Evolutionary conservation across 2,329 filamentous ascomycete genomes (phyloP).

Genomic region (Cordyceps sp.): DNA sequence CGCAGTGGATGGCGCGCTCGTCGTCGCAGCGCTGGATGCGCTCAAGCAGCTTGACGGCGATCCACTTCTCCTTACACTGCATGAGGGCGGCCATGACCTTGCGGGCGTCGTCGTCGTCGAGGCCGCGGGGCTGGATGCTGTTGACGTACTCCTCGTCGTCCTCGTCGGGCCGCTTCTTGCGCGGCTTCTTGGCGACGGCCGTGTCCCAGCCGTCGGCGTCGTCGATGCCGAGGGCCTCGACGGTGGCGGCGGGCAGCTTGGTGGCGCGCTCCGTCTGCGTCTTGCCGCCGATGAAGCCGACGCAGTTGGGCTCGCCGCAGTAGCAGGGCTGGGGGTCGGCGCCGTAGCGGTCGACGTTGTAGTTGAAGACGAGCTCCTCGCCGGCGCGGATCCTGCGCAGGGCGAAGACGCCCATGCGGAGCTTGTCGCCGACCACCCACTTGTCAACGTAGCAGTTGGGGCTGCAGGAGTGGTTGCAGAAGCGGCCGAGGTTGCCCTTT

Average conservation of each 20-base stretch:
- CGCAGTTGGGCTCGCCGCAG: conserved; percentile 86
- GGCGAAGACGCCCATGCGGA: conserved; percentile 98
- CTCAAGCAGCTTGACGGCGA: conserved; percentile 81
- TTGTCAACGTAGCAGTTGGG: conserved; percentile 99
- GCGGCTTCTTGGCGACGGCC: conserved; percentile 71
- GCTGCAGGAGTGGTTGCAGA: conserved; percentile 98
- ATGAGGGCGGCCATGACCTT: conserved; percentile 94
- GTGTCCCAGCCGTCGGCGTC: conserved; percentile 87
- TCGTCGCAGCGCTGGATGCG: conserved; percentile 80
- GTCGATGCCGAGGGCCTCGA: conserved; percentile 91
- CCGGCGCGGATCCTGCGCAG: conserved; percentile 69
- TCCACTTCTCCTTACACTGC: conserved; percentile 99
- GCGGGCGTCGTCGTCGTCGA: conserved; percentile 70
- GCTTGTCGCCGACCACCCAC: conserved; percentile 93
- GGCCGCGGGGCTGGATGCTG: conserved; percentile 61
- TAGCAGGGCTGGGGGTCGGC: conserved; percentile 95
- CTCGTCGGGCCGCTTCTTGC: conserved; percentile 81
- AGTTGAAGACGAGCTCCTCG: conserved; percentile 96
- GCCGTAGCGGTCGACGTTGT: conserved; percentile 96
- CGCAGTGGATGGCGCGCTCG: conserved; percentile 70
- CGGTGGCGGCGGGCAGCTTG: conserved; percentile 74
- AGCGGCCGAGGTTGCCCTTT: conserved; percentile 86
- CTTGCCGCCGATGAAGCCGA: conserved; percentile 92
- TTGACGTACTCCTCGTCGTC: conserved; percentile 95
- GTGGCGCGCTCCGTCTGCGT: conserved; percentile 93